Percentiles rank a stretch among this genome's conserved stretches.
phyloP scores from a whole-genome alignment of 1,284 basidiomycete genomes.

The Pascua sp. region DNA sequence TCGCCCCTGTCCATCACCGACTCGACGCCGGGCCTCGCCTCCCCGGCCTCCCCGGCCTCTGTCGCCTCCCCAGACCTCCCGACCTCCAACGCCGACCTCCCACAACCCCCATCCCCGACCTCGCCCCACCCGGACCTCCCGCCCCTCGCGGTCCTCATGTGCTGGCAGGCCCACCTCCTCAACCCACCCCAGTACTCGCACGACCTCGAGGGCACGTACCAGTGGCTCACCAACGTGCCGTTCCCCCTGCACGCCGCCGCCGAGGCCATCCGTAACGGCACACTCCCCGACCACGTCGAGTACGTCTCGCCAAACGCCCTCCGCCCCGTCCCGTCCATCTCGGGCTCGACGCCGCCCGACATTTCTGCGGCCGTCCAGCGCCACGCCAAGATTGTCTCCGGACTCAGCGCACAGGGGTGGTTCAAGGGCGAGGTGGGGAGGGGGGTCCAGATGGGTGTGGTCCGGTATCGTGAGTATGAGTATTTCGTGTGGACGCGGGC shows the following conservation, averaged over 20 bases:
- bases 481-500: no score
- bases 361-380: conserved; percentile 31
- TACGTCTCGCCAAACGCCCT: neutral
- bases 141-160: conserved; percentile 29
- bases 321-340: conserved; percentile 3
- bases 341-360: conserved; percentile 27
- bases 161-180: conserved; percentile 41
- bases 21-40: neutral
- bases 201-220: conserved; percentile 22
- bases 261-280: conserved; percentile 4
- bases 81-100: neutral
- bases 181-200: conserved; percentile 27
- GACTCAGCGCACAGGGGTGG: conserved; percentile 33
- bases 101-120: neutral
- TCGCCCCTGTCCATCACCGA: neutral
- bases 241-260: conserved; percentile 20
- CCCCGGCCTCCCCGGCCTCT: no score
- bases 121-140: conserved; percentile 17
- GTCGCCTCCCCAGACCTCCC: no score
- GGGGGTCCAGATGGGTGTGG: conserved; percentile 28
- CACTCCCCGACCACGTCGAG: conserved; percentile 8
- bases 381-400: conserved; percentile 30
- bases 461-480: conserved; percentile 34
- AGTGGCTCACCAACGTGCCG: conserved; percentile 11
- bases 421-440: conserved; percentile 6